These are phyloP conservation scores for Vitis rupestris DNA, from an alignment of 164 flowering plant species.

Conservation along the genomic window DNA sequence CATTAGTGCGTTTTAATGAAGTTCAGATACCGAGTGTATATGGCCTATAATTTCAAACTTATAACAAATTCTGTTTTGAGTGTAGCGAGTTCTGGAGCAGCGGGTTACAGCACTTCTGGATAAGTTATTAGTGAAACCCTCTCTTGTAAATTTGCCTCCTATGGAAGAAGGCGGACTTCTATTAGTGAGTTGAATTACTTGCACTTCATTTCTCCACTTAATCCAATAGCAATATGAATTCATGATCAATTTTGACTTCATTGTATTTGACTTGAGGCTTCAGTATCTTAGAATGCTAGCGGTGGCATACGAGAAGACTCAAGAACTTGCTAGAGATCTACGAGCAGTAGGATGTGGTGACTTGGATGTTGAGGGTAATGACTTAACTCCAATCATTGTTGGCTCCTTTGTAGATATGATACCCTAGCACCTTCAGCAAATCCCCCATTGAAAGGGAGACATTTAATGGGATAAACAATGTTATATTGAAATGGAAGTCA, in stretches of 20 bases:
- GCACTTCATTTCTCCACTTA: constrained; percentile 1
- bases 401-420: not conserved
- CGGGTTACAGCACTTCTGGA: constrained; percentile 87
- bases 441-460: not conserved
- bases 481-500: not conserved
- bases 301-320: constrained; percentile 94
- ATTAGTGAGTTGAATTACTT: constrained; percentile 56
- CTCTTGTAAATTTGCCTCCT: constrained; percentile 82
- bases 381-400: not conserved
- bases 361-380: constrained; percentile 93
- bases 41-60: too few relatives aligned
- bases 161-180: constrained; percentile 89
- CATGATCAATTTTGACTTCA: constrained; percentile 19
- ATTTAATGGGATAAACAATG: not conserved
- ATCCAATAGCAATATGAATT: constrained; percentile 7
- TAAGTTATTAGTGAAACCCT: constrained; percentile 84
- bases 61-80: not conserved
- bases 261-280: constrained; percentile 26
- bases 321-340: constrained; percentile 89
- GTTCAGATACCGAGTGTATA: not conserved
- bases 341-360: constrained; percentile 96
- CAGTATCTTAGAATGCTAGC: constrained; percentile 98
- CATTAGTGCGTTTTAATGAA: not conserved
- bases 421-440: not conserved
- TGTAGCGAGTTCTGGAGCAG: constrained; percentile 93